Conservation (phyloP, 768 basidiomycete species). For the Leucogyrophana mollusca region DNA sequence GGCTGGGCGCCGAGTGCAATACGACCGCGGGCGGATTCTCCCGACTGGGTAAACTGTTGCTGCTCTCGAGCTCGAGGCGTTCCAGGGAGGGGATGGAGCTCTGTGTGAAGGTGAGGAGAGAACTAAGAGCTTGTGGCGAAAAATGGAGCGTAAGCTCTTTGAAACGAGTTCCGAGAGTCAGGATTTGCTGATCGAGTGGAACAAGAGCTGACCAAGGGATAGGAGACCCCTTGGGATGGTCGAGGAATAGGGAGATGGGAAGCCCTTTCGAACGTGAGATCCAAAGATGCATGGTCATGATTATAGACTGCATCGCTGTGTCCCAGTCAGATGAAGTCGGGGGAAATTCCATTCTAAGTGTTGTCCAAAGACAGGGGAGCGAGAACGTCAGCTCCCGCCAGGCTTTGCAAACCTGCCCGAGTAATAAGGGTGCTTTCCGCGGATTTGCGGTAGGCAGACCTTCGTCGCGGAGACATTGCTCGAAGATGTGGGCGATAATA, state of each 20-base stretch:
- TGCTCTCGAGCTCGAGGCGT: constrained; percentile 25
- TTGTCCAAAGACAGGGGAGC: constrained; percentile 23
- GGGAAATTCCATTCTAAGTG: constrained; percentile 22
- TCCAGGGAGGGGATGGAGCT: constrained; percentile 18
- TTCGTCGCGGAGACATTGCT: constrained; percentile 17
- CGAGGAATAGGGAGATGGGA: constrained; percentile 23
- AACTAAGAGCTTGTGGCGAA: constrained; percentile 22
- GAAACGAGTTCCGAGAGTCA: constrained; percentile 20
- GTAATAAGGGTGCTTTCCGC: constrained; percentile 18
- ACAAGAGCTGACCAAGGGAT: constrained; percentile 26
- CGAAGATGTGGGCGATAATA: constrained; percentile 26
- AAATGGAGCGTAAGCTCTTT: constrained; percentile 18
- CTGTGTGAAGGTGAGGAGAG: constrained; percentile 27
- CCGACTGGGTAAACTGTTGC: constrained; percentile 20
- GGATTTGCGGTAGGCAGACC: constrained; percentile 10
- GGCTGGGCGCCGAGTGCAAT: constrained; percentile 24
- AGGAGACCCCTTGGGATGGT: constrained; percentile 18
- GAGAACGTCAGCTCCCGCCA: constrained; percentile 29
- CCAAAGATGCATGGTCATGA: constrained; percentile 27
- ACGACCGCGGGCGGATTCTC: constrained; percentile 24
- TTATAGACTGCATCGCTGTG: constrained; percentile 21
- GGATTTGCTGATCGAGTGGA: constrained; percentile 27
- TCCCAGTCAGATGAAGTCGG: constrained; percentile 20
- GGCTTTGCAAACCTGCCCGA: constrained; percentile 28
- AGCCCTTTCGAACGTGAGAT: constrained; percentile 28